Evolutionary conservation across 352 stramenopile species (phyloP).

Genomic region (Blastocystis sp.): DNA sequence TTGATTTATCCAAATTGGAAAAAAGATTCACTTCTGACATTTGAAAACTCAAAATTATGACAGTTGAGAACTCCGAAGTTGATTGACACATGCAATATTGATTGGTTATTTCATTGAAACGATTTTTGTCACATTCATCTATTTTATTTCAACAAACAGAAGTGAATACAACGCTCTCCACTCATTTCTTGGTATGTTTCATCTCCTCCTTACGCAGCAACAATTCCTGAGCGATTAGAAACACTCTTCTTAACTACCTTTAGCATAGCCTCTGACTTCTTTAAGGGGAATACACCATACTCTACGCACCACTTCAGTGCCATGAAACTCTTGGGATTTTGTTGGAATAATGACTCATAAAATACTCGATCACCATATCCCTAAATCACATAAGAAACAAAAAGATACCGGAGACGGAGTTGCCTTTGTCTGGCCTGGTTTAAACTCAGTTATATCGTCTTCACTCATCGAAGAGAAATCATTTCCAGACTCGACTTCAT

Average conservation of each 20-base stretch:
- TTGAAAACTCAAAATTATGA: slow-evolving; percentile 32
- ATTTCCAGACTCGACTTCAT: not conserved
- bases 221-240: not conserved
- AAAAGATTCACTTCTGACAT: not conserved
- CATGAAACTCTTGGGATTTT: slow-evolving; percentile 76
- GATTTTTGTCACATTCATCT: not conserved
- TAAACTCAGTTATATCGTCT: slow-evolving; percentile 34
- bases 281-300: slow-evolving; percentile 71
- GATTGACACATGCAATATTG: not conserved
- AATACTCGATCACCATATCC: slow-evolving; percentile 79
- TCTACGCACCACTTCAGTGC: slow-evolving; percentile 80
- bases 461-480: not conserved
- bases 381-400: slow-evolving; percentile 62
- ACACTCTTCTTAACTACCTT: not conserved
- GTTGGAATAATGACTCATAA: slow-evolving; percentile 78
- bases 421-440: slow-evolving; percentile 20
- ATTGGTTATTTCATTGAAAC: not conserved
- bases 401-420: slow-evolving; percentile 48
- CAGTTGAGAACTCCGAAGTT: not conserved
- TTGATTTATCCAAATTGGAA: not conserved
- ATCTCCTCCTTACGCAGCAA: slow-evolving; percentile 38
- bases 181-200: slow-evolving; percentile 14
- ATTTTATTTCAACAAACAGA: not conserved
- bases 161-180: not conserved
- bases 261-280: slow-evolving; percentile 13